Evolutionary conservation across 306 rosid genomes (phyloP).

Genomic region (Fragaria vesca): DNA sequence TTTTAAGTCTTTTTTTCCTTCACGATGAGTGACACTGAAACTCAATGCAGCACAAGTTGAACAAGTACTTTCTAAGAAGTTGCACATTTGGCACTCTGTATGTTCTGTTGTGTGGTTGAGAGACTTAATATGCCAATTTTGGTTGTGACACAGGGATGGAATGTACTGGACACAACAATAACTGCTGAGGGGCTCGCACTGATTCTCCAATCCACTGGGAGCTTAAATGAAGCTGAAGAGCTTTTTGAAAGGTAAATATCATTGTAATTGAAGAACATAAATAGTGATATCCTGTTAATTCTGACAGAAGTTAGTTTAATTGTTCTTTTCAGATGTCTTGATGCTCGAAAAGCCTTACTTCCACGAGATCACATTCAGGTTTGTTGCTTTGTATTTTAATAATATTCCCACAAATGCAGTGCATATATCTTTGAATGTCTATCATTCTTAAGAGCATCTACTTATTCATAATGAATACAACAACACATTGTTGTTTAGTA

Average conservation of each 20-base stretch:
- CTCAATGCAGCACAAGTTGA: not conserved
- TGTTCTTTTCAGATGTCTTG: conserved; percentile 57
- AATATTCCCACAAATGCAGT: not conserved
- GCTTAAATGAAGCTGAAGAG: conserved; percentile 62
- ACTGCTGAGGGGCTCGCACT: conserved; percentile 78
- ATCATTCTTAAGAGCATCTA: not conserved
- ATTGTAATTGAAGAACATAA: not conserved
- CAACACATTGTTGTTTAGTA: not conserved
- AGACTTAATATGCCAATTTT: not conserved
- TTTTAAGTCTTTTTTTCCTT: not conserved
- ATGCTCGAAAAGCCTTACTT: conserved; percentile 63
- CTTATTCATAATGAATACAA: not conserved
- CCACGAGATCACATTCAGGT: conserved; percentile 75
- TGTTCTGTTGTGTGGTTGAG: not conserved
- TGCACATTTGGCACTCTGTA: not conserved
- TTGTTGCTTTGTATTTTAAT: conserved; percentile 7
- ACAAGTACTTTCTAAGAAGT: not conserved
- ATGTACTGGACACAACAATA: conserved; percentile 66
- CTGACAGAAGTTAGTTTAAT: not conserved
- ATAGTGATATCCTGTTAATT: not conserved
- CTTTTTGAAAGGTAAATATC: conserved; percentile 76
- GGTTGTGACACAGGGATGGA: conserved; percentile 60
- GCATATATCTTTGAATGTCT: not conserved
- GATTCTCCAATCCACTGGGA: conserved; percentile 55
- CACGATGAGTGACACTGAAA: not conserved